Evolutionary conservation across 345 rosid species (phyloP), one percentile per base, ranked within the genome.

Genomic region (Cochlearia excelsa): DNA sequence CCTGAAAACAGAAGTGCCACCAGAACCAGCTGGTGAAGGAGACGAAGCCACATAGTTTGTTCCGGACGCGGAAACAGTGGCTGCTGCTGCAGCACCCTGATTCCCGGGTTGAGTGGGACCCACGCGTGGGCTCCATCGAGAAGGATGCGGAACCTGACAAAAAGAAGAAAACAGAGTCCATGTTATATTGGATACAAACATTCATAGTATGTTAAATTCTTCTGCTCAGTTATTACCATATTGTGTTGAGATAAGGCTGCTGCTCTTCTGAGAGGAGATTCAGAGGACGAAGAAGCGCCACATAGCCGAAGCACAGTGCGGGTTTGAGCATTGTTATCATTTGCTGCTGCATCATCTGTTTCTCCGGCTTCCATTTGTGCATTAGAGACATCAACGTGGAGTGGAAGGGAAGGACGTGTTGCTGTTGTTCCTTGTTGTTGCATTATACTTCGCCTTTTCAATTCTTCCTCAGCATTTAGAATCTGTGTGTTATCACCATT

Each of bases 1-100:
- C 70, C 84, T 77, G 70, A 82, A 88, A 41, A 82, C 86, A 27
- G 89, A 86, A 57, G 93, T 92, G 57, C 98, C 87, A 39, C 96
- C 96, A 37, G 91, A 88, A 62, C 95, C 93, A 57, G 84, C 96
- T 9, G 98, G 96, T 11, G 93, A 92, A 54, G 98, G 98, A 28
- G 98, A 84, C 46, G 94, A 92, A 29, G 86, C 81, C 6, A 83
- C 28, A 51, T 84, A 86, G 75, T 81, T 88, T 74, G 88, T 86
- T 62, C 96, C 98, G 2, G 96, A 83, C 3, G 80, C 78, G 65
- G 89, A 87, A 27, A 84, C 81, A 2, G 84, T n/a, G n/a, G n/a
- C n/a, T 26, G 81, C 77, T 11, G 41, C 68, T 55, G 64, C 23
- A 3, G 81, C 74, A 23, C 7, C 41, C 39, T 53, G 73, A 65